Conservation (phyloP, 352 stramenopile genomes). For the Globisporangium polare region DNA sequence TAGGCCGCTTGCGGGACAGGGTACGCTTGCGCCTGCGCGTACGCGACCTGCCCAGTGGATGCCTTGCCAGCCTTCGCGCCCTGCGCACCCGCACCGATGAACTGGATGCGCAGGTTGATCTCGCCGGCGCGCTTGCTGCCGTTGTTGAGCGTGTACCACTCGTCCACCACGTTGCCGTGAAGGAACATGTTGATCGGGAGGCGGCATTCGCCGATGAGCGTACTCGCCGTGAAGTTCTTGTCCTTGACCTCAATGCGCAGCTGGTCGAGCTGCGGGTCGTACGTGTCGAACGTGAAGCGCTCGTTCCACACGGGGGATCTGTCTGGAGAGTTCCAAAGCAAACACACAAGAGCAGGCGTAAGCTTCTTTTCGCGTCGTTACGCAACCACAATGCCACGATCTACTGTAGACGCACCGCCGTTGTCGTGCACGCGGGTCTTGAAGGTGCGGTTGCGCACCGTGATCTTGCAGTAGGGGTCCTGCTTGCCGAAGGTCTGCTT, state of each 20-base stretch:
- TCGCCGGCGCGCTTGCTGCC: slow-evolving; percentile 51
- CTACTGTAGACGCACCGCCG: slow-evolving; percentile 65
- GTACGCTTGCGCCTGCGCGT: slow-evolving; percentile 33
- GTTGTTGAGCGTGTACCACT: slow-evolving; percentile 83
- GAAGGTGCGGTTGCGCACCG: slow-evolving; percentile 52
- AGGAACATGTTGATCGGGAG: slow-evolving; percentile 77
- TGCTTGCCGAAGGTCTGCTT: slow-evolving; percentile 86
- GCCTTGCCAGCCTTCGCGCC: neutral
- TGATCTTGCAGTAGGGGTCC: slow-evolving; percentile 78
- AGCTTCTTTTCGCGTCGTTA: neutral
- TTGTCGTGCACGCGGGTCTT: slow-evolving; percentile 84
- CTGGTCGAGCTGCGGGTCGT: slow-evolving; percentile 70
- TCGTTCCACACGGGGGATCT: slow-evolving; percentile 79
- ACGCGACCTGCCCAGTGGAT: slow-evolving; percentile 5
- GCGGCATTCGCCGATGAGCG: slow-evolving; percentile 67
- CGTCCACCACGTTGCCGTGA: slow-evolving; percentile 56
- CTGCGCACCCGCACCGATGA: slow-evolving; percentile 25
- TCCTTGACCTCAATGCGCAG: slow-evolving; percentile 77
- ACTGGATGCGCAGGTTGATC: slow-evolving; percentile 81
- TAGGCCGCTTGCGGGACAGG: slow-evolving; percentile 21
- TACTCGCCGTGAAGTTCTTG: slow-evolving; percentile 77
- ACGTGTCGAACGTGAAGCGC: slow-evolving; percentile 74
- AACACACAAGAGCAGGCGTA: neutral
- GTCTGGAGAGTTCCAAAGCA: slow-evolving; percentile 25
- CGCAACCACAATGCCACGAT: neutral